Evolutionary conservation across 139 green algal genomes (phyloP).

Genomic region (Picochlorum costavermella): DNA sequence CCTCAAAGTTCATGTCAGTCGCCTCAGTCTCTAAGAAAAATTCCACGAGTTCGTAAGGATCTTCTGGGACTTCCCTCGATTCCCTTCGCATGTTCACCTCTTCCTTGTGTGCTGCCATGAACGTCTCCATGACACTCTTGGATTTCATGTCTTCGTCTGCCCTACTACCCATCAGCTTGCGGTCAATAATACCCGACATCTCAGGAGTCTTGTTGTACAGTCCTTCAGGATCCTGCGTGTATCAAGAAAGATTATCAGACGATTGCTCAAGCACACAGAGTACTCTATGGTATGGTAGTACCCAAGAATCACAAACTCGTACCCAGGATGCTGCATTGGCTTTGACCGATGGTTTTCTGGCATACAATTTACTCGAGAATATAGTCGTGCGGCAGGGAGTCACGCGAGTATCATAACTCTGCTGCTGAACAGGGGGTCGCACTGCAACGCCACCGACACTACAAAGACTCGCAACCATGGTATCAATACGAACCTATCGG

Average conservation of each 20-base stretch:
- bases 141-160: conserved; percentile 51
- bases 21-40: conserved; percentile 78
- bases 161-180: conserved; percentile 43
- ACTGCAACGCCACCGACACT: no score
- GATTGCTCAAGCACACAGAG: no score
- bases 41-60: conserved; percentile 55
- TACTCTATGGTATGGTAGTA: background rate
- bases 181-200: conserved; percentile 42
- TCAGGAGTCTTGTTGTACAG: conserved; percentile 29
- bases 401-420: no score
- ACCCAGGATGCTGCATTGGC: background rate
- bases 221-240: conserved; percentile 38
- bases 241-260: no score
- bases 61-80: conserved; percentile 25
- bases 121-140: conserved; percentile 28
- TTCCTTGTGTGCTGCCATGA: conserved; percentile 10
- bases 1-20: conserved; percentile 82
- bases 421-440: no score
- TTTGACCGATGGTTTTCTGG: background rate
- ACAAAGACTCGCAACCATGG: no score
- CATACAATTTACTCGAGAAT: background rate
- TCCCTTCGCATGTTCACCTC: conserved; percentile 31
- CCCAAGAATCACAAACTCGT: background rate
- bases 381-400: no score
- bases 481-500: no score